These are phyloP conservation scores for Pouteria glomerata DNA, from an alignment of 148 eudicot species.

Conservation along the genomic window DNA sequence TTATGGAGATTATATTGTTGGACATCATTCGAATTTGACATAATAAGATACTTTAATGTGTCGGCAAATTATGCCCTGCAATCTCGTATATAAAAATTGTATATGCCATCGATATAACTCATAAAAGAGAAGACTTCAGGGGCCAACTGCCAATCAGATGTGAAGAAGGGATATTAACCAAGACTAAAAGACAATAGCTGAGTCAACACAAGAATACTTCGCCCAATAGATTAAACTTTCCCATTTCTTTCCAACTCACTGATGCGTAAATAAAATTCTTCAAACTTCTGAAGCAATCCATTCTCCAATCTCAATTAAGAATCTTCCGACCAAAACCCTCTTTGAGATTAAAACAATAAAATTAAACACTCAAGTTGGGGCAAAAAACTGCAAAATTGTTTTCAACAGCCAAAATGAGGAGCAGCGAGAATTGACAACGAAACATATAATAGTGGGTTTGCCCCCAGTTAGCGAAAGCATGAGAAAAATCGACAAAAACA, in stretches of 20 bases:
- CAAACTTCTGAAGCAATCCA: background rate
- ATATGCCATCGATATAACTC: background rate
- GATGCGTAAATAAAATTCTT: background rate
- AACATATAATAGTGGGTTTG: background rate
- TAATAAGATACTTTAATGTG: background rate
- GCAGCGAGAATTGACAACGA: background rate
- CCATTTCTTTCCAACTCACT: background rate
- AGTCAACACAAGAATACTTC: no score
- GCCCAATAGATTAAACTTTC: background rate
- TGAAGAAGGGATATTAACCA: background rate
- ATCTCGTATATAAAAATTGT: background rate
- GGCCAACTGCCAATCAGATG: background rate
- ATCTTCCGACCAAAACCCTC: background rate
- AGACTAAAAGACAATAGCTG: background rate
- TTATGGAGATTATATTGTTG: background rate
- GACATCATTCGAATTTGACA: background rate
- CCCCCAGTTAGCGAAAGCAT: background rate
- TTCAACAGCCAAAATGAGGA: no score
- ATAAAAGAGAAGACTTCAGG: background rate
- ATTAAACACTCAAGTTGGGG: no score
- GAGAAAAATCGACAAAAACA: background rate
- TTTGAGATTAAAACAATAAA: no score
- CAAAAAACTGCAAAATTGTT: no score
- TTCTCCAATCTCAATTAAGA: background rate
- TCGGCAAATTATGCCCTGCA: background rate